phyloP scores from a whole-genome alignment of 768 basidiomycete genomes.

The Termitomyces sp. region DNA sequence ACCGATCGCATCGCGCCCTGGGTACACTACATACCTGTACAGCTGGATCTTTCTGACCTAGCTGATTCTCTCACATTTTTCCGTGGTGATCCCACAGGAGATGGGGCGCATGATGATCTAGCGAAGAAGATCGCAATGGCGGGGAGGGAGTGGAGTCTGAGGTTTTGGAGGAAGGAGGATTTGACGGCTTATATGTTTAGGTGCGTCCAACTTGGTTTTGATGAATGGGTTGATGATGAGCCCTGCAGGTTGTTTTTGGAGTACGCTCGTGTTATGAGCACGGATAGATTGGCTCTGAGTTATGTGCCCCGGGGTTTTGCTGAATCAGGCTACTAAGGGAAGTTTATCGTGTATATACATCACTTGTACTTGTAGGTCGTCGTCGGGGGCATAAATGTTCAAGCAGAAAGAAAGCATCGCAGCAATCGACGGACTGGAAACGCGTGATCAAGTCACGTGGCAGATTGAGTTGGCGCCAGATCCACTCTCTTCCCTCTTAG shows the following conservation, averaged over 20 bases:
- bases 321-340: neutral
- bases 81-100: neutral
- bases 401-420: no score
- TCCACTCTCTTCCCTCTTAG: no score
- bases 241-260: slow-evolving; percentile 45
- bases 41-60: slow-evolving; percentile 32
- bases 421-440: no score
- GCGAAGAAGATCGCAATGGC: slow-evolving; percentile 52
- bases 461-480: no score
- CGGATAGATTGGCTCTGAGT: slow-evolving; percentile 41
- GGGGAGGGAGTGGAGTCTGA: slow-evolving; percentile 54
- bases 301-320: slow-evolving; percentile 14
- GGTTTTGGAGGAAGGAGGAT: slow-evolving; percentile 59
- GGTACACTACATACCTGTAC: slow-evolving; percentile 72
- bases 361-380: no score
- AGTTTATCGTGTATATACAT: no score
- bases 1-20: slow-evolving; percentile 52
- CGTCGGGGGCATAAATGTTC: no score
- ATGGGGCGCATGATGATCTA: slow-evolving; percentile 35
- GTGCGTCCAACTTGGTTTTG: slow-evolving; percentile 22
- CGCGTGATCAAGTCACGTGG: no score
- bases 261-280: slow-evolving; percentile 48
- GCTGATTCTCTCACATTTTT: neutral
- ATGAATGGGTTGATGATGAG: neutral
- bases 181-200: slow-evolving; percentile 54